phyloP scores from a whole-genome alignment of 768 basidiomycete species.

The Ramaria sp. region DNA sequence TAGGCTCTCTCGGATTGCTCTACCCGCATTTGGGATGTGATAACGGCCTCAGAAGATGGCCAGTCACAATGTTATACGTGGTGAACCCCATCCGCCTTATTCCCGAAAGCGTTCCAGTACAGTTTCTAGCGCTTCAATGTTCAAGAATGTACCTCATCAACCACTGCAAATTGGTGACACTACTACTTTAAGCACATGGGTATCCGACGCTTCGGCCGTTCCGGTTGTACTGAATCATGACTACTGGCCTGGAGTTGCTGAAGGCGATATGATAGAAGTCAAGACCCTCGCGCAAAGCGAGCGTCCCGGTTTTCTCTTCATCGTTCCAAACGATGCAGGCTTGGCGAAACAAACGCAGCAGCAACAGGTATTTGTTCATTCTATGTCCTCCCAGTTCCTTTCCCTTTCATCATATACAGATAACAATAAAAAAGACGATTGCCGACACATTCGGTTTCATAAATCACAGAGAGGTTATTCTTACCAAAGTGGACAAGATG shows the following conservation, averaged over 20 bases:
- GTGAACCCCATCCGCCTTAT: constrained; percentile 4
- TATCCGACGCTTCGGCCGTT: constrained; percentile 57
- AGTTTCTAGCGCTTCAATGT: constrained; percentile 3
- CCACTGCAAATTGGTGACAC: constrained; percentile 53
- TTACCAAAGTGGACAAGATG: constrained; percentile 66
- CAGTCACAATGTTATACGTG: constrained; percentile 4
- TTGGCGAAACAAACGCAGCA: constrained; percentile 44
- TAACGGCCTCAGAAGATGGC: constrained; percentile 1
- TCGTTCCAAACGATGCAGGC: constrained; percentile 54
- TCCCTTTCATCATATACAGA: constrained; percentile 26
- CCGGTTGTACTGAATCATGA: constrained; percentile 60
- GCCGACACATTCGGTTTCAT: constrained; percentile 62
- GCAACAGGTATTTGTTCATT: constrained; percentile 39
- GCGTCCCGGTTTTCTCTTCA: constrained; percentile 45
- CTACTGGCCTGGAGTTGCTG: constrained; percentile 67
- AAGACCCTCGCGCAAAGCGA: constrained; percentile 21
- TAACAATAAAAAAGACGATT: constrained; percentile 63
- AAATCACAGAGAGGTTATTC: constrained; percentile 59
- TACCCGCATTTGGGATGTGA: too few relatives aligned
- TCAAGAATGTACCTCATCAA: constrained; percentile 12
- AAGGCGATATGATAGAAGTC: constrained; percentile 64
- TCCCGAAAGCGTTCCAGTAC: constrained; percentile 7
- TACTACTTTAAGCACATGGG: constrained; percentile 59
- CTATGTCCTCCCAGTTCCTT: neutral
- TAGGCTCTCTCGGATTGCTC: too few relatives aligned